Percentiles rank a stretch among this genome's conserved stretches.
These are phyloP conservation scores for Cinnamomum micranthum DNA, from an alignment of 164 flowering plant species.

Conservation along the genomic window DNA sequence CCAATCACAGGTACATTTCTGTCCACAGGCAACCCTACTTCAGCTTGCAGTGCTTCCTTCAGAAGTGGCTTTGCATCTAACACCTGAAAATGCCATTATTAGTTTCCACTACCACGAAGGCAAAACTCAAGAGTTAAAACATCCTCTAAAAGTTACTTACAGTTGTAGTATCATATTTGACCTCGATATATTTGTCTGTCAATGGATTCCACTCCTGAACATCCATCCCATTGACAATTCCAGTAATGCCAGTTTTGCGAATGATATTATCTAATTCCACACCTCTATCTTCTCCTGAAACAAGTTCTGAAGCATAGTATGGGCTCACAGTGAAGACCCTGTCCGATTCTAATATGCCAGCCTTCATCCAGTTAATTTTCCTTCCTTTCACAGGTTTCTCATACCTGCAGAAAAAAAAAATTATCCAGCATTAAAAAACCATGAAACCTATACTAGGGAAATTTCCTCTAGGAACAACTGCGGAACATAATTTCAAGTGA, in stretches of 20 bases:
- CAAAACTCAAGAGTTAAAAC: background rate
- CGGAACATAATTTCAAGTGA: background rate
- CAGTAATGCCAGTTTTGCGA: constrained; percentile 43
- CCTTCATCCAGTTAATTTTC: constrained; percentile 98
- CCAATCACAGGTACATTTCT: constrained; percentile 71
- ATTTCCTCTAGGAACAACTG: background rate
- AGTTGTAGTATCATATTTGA: constrained; percentile 63
- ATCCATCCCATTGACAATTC: constrained; percentile 95
- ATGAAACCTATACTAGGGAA: background rate
- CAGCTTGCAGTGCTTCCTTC: constrained; percentile 92
- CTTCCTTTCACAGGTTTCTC: constrained; percentile 85
- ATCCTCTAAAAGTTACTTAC: constrained; percentile 37
- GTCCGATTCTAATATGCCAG: constrained; percentile 72
- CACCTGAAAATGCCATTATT: constrained; percentile 37
- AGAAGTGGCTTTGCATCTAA: constrained; percentile 64
- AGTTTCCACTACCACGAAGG: background rate
- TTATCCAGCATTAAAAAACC: background rate
- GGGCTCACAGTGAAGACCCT: constrained; percentile 79
- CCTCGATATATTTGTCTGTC: constrained; percentile 56
- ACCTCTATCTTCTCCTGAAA: constrained; percentile 63
- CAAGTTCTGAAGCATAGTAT: constrained; percentile 75
- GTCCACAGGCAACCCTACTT: constrained; percentile 80
- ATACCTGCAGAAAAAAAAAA: constrained; percentile 38
- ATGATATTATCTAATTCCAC: constrained; percentile 63
- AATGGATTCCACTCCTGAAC: constrained; percentile 90